These are phyloP conservation scores for Monosporascus sp. DNA, from an alignment of 2,329 filamentous ascomycete genomes.

Conservation along the genomic window DNA sequence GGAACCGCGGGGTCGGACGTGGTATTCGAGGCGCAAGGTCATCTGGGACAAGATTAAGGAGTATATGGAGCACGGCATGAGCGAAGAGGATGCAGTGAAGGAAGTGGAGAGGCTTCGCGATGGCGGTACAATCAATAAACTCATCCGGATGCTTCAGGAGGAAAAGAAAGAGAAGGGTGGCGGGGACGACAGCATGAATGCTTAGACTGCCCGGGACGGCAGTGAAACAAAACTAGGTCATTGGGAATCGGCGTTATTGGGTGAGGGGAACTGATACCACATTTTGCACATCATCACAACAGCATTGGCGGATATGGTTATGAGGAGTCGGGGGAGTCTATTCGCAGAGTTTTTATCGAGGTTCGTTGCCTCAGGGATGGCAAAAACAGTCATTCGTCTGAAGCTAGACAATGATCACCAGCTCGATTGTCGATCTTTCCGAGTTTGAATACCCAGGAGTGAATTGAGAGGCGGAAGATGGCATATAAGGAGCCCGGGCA, in stretches of 20 bases:
- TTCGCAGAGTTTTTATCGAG: neutral
- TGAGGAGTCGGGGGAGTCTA: neutral
- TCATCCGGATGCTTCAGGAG: constrained; percentile 30
- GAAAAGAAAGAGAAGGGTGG: constrained; percentile 29
- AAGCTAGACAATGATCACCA: too few relatives aligned
- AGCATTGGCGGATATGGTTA: neutral
- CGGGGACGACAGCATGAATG: constrained; percentile 20
- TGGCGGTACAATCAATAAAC: constrained; percentile 31
- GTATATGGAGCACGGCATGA: constrained; percentile 28
- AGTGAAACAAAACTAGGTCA: constrained; percentile 6
- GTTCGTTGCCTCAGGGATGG: neutral
- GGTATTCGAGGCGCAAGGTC: constrained; percentile 33
- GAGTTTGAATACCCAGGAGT: too few relatives aligned
- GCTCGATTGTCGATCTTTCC: too few relatives aligned
- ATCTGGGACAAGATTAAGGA: constrained; percentile 34
- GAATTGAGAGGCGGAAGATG: too few relatives aligned
- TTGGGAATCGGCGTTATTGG: neutral
- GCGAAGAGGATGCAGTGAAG: constrained; percentile 28
- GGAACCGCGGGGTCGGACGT: constrained; percentile 30
- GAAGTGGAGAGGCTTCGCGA: constrained; percentile 31
- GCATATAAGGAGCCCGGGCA: too few relatives aligned
- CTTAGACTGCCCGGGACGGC: constrained; percentile 13
- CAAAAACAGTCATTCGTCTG: neutral
- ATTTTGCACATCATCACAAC: neutral
- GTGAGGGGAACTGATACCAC: neutral